Evolutionary conservation across 257 asterid genomes (phyloP).

Genomic region (Salvia hispanica): DNA sequence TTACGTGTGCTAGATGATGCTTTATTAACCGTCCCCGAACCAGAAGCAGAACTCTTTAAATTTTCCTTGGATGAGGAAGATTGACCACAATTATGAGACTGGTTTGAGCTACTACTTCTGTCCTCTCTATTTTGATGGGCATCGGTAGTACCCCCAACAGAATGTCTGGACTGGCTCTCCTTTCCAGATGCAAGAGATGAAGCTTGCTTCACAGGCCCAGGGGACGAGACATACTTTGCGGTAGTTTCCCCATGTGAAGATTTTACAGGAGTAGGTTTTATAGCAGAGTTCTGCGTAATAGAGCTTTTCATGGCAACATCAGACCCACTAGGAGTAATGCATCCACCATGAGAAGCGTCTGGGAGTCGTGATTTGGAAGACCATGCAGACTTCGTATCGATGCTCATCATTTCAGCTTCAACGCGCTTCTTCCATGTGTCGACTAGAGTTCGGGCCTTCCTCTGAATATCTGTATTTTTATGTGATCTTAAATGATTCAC

Average conservation of each 20-base stretch:
- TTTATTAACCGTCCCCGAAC: conserved; percentile 46
- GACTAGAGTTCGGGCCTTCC: conserved; percentile 76
- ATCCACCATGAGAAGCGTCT: conserved; percentile 61
- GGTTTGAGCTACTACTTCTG: conserved; percentile 76
- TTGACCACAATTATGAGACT: conserved; percentile 61
- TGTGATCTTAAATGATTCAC: conserved; percentile 85
- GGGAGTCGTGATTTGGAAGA: conserved; percentile 74
- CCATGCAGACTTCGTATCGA: conserved; percentile 66
- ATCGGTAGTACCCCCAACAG: conserved; percentile 52
- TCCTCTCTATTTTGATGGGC: conserved; percentile 63
- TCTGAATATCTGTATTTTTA: conserved; percentile 79
- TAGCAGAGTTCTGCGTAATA: conserved; percentile 50
- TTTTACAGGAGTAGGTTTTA: conserved; percentile 53
- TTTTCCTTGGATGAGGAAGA: conserved; percentile 64
- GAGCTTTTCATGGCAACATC: conserved; percentile 67
- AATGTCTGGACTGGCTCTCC: conserved; percentile 55
- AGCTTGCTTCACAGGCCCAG: conserved; percentile 54
- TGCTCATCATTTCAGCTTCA: conserved; percentile 82
- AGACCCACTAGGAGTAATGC: conserved; percentile 54
- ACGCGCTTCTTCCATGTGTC: conserved; percentile 98
- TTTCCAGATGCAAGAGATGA: conserved; percentile 56
- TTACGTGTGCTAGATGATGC: conserved; percentile 50
- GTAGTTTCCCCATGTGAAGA: conserved; percentile 63
- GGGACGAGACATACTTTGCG: conserved; percentile 61
- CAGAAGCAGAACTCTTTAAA: conserved; percentile 52